Conservation (phyloP, 306 rosid genomes). For the Acacia confusa region DNA sequence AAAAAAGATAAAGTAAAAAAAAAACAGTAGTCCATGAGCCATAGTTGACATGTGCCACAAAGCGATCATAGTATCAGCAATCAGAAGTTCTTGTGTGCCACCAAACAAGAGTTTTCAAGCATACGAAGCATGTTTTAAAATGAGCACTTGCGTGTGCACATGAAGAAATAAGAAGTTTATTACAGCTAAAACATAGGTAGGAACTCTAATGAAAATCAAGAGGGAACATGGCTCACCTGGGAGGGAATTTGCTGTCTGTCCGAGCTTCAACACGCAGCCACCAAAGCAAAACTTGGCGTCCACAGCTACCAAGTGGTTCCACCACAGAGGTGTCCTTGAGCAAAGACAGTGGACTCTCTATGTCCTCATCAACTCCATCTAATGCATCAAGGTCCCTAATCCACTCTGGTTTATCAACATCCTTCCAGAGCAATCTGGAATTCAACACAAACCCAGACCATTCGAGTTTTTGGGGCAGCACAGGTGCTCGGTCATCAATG, state of each 20-base stretch:
- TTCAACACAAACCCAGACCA: constrained; percentile 98
- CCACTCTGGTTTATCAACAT: constrained; percentile 84
- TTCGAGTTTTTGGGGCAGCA: constrained; percentile 83
- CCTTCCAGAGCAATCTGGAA: constrained; percentile 83
- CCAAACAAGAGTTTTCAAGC: not conserved
- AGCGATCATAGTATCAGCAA: not conserved
- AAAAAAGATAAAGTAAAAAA: no score
- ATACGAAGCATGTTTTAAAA: not conserved
- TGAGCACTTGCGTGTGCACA: not conserved
- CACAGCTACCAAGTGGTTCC: constrained; percentile 95
- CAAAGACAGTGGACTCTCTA: constrained; percentile 81
- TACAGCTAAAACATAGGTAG: not conserved
- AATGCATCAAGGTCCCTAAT: constrained; percentile 67
- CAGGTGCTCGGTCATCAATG: constrained; percentile 82
- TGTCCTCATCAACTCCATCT: constrained; percentile 52
- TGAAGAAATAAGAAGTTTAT: not conserved
- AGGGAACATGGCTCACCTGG: constrained; percentile 56
- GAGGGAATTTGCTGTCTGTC: constrained; percentile 94
- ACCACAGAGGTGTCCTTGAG: constrained; percentile 75
- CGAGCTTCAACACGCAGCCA: constrained; percentile 99
- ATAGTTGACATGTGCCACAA: not conserved
- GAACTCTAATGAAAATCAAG: constrained; percentile 1
- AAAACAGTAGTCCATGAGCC: not conserved
- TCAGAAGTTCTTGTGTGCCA: not conserved
- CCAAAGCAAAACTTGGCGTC: constrained; percentile 91